A percentile compares a stretch with the other conserved stretches of the same genome.
Evolutionary conservation across 169 alveolate genomes (phyloP).

Genomic region (Plasmodium vinckei): DNA sequence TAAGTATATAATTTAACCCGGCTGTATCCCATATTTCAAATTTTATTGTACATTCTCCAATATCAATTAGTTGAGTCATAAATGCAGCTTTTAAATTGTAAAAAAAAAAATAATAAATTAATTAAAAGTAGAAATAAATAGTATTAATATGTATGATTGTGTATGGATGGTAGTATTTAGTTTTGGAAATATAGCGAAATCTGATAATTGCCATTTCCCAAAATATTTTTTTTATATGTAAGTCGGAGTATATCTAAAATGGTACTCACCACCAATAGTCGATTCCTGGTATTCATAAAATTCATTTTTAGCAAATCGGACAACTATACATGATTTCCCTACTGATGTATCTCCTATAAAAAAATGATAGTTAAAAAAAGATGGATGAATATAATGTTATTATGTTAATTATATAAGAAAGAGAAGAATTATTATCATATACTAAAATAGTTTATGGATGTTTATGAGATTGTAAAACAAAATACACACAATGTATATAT

Average conservation of each 20-base stretch:
- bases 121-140: neutral
- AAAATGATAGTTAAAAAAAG: neutral
- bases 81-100: conserved; percentile 87
- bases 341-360: conserved; percentile 94
- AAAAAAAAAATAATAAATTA: conserved; percentile 5
- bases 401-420: too few relatives aligned
- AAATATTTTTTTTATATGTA: too few relatives aligned
- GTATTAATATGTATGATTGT: neutral
- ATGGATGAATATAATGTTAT: too few relatives aligned
- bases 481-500: too few relatives aligned
- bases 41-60: conserved; percentile 86
- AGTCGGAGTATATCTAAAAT: too few relatives aligned
- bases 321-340: conserved; percentile 92
- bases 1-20: conserved; percentile 75
- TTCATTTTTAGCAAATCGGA: conserved; percentile 88
- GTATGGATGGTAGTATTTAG: too few relatives aligned
- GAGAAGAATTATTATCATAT: too few relatives aligned
- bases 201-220: too few relatives aligned
- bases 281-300: conserved; percentile 91
- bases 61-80: conserved; percentile 89
- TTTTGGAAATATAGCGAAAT: too few relatives aligned
- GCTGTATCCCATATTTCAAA: conserved; percentile 95
- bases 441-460: too few relatives aligned
- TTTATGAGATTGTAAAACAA: too few relatives aligned
- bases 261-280: conserved; percentile 89